phyloP scores from a whole-genome alignment of 2,329 filamentous ascomycete species.

The Trichophyton mentagrophytes region DNA sequence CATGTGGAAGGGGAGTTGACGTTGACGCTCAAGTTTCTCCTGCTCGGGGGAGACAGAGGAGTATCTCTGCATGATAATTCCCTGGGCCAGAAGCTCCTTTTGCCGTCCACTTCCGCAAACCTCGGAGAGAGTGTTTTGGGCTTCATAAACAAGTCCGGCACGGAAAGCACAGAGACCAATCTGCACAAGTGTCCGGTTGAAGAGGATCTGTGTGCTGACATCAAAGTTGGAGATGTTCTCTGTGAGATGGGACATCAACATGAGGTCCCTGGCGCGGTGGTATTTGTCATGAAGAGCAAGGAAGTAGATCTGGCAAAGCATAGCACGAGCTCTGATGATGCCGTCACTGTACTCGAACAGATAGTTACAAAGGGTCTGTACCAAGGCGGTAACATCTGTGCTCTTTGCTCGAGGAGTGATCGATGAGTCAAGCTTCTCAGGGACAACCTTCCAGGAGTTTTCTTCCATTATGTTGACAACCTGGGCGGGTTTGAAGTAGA shows the following conservation, averaged over 20 bases:
- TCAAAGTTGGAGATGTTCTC: conserved; percentile 96
- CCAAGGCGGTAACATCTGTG: conserved; percentile 56
- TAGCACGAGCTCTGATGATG: conserved; percentile 88
- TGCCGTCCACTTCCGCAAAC: conserved; percentile 95
- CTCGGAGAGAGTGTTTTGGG: conserved; percentile 93
- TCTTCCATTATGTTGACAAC: conserved; percentile 91
- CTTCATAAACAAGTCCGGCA: conserved; percentile 89
- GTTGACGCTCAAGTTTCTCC: conserved; percentile 90
- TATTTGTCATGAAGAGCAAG: conserved; percentile 94
- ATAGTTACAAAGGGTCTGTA: conserved; percentile 84
- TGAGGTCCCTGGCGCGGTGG: conserved; percentile 96
- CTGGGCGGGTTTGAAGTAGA: conserved; percentile 97
- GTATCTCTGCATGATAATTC: conserved; percentile 96
- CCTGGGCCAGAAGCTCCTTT: conserved; percentile 95
- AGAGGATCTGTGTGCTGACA: conserved; percentile 92
- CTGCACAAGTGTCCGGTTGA: conserved; percentile 95
- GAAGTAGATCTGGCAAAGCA: conserved; percentile 99
- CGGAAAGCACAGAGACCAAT: conserved; percentile 98
- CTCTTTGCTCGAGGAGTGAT: conserved; percentile 63
- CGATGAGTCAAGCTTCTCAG: conserved; percentile 55
- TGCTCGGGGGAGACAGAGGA: conserved; percentile 94
- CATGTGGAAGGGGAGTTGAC: conserved; percentile 99
- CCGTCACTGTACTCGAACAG: conserved; percentile 90
- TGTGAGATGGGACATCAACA: conserved; percentile 98
- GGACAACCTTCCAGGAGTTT: conserved; percentile 76